phyloP scores from a whole-genome alignment of 768 basidiomycete species.

The Boletus patriciae region DNA sequence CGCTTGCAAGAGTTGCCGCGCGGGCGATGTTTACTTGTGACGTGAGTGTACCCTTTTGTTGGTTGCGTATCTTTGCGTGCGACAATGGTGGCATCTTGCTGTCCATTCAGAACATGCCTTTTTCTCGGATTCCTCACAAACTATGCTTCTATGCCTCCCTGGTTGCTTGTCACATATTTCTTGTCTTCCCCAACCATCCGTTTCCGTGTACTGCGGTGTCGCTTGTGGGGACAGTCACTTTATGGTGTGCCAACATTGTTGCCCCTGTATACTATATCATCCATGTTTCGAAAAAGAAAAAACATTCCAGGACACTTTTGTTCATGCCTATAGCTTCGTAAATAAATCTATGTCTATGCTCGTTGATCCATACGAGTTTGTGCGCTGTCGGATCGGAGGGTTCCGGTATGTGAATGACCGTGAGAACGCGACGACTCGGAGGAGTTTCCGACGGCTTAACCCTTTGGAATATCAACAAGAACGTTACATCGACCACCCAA shows the following conservation, averaged over 20 bases:
- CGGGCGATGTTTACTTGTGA: constrained; percentile 29
- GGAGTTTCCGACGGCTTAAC: too few relatives aligned
- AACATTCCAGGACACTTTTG: constrained; percentile 25
- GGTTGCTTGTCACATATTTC: constrained; percentile 23
- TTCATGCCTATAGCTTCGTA: constrained; percentile 28
- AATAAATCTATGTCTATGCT: constrained; percentile 26
- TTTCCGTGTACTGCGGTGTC: constrained; percentile 7
- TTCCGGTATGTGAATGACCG: constrained; percentile 16
- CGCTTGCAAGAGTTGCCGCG: constrained; percentile 33
- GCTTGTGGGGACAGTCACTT: constrained; percentile 14
- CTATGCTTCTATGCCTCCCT: constrained; percentile 24
- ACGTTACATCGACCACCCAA: constrained; percentile 8
- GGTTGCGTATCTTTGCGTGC: background rate
- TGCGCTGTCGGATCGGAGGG: constrained; percentile 5
- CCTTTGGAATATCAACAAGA: background rate
- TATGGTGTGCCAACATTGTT: constrained; percentile 29
- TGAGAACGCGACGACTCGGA: constrained; percentile 8
- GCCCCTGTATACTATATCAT: constrained; percentile 32
- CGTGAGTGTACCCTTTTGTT: constrained; percentile 17
- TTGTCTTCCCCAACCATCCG: constrained; percentile 5
- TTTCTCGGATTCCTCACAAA: constrained; percentile 4
- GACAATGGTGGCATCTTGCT: constrained; percentile 7
- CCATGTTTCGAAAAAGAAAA: constrained; percentile 13
- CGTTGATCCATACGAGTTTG: constrained; percentile 1
- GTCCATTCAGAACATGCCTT: constrained; percentile 11